Conservation (phyloP, 2,329 filamentous ascomycete species). For the Orbilia oligospora region DNA sequence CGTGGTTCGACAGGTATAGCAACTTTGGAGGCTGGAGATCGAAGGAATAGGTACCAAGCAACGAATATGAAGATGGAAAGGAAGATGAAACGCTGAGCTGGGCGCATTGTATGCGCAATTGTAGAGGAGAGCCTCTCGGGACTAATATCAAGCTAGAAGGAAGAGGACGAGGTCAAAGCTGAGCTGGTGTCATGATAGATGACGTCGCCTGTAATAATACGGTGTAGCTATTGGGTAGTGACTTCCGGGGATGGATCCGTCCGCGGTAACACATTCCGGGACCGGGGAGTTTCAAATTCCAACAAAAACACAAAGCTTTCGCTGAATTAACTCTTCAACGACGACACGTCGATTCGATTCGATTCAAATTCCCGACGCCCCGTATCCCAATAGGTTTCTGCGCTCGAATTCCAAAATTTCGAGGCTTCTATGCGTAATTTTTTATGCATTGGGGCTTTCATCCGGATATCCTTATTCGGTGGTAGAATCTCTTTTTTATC, state of each 20-base stretch:
- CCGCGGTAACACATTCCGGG: constrained; percentile 11
- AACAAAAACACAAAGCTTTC: constrained; percentile 15
- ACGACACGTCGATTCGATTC: too few species aligned
- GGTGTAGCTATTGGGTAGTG: too few species aligned
- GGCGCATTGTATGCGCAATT: constrained; percentile 47
- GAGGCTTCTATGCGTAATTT: background rate
- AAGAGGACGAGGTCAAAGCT: constrained; percentile 4
- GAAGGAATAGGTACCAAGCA: constrained; percentile 56
- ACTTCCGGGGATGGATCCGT: background rate
- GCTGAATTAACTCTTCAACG: background rate
- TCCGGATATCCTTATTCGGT: constrained; percentile 1
- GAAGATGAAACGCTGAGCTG: constrained; percentile 51
- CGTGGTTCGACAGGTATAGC: constrained; percentile 26
- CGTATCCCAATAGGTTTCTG: background rate
- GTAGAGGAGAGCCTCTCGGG: background rate
- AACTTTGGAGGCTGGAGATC: constrained; percentile 37
- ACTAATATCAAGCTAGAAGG: background rate
- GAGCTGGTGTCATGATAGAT: constrained; percentile 25
- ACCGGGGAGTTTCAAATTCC: constrained; percentile 9
- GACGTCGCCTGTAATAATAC: constrained; percentile 7
- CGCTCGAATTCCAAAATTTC: too few species aligned
- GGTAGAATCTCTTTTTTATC: background rate
- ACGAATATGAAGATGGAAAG: constrained; percentile 41
- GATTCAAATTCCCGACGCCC: background rate
- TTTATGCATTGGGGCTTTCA: constrained; percentile 1